Base-by-base conservation (phyloP, 768 basidiomycete species). In the Amanita polypyramis region DNA sequence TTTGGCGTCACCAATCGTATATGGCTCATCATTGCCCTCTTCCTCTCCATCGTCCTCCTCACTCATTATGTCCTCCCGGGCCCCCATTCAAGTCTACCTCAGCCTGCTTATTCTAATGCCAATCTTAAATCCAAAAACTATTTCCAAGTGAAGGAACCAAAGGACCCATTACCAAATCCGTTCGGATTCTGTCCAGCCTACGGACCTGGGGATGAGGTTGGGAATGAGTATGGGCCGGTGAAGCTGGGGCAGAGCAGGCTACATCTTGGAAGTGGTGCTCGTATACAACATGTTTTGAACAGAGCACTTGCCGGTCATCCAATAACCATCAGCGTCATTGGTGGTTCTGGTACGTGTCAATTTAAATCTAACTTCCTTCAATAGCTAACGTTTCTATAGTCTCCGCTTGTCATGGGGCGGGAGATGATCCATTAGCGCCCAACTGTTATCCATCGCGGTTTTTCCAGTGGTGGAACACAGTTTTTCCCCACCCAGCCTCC, bases 401-500 rank as follows among this genome's bases (percentile, higher is more conserved):
- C 15, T 92, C 93, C 47, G 80, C 93, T 1, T 97, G 93, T 61
- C 87, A 94, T 59, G 93, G 94, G 17, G 85, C 92, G 7, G 94
- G 93, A 1, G 85, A 94, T 59, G 88, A 94, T 61, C 91, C 90
- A 3, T 71, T 96, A 48, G 78, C 88, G 0, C 73, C 86, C 0
- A 66, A 66, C 53, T 94, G 95, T 63, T 99, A 97, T 65, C 95
- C 96, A 1, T 82, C 87, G n/a, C 79, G 80, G 45, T 89, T 98
- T 69, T 98, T 98, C 71, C 72, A 83, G 43, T 99, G 96, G 95
- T 96, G 95, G 89, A 91, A 94, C 66, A 76, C 73, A 46, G 79
- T 98, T n/a, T 99, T 99, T 67, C 96, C 95, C 0, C 91, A 99
- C 63, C 95, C 95, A 0, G 94, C 93, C 1, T 92, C 94, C 9